These are phyloP conservation scores for Pelargonium myrrhifolium DNA, from an alignment of 441 rosid species.

Conservation along the genomic window DNA sequence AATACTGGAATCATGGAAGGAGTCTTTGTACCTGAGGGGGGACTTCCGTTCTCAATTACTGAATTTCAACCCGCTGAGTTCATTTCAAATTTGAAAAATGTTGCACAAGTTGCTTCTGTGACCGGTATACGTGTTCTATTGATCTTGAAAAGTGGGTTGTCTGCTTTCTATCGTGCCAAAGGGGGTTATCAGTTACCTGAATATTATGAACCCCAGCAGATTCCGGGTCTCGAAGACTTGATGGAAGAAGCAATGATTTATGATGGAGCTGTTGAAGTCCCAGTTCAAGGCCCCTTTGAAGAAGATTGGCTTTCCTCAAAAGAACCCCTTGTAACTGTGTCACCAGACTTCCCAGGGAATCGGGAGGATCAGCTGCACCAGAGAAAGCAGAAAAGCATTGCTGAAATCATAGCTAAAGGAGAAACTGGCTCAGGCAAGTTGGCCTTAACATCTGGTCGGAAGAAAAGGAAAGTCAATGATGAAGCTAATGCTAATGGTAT, in stretches of 20 bases:
- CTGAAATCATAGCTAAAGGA: constrained; percentile 45
- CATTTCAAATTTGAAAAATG: constrained; percentile 34
- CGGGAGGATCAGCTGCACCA: constrained; percentile 33
- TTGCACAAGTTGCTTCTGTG: constrained; percentile 28
- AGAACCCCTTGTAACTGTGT: constrained; percentile 13
- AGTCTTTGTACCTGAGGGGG: constrained; percentile 55
- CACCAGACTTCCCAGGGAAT: constrained; percentile 32
- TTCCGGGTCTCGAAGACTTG: constrained; percentile 59
- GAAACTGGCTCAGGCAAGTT: constrained; percentile 17
- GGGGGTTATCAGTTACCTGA: constrained; percentile 34
- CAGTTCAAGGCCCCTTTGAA: constrained; percentile 33
- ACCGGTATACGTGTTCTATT: constrained; percentile 37
- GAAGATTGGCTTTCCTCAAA: constrained; percentile 37
- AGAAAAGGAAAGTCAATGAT: constrained; percentile 24
- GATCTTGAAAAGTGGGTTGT: constrained; percentile 51
- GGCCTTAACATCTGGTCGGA: constrained; percentile 19
- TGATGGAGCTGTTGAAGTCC: constrained; percentile 22
- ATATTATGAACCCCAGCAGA: constrained; percentile 33
- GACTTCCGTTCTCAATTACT: constrained; percentile 33
- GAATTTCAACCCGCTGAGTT: constrained; percentile 35
- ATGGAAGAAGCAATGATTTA: constrained; percentile 14
- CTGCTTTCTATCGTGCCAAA: constrained; percentile 44
- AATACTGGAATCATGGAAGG: constrained; percentile 65
- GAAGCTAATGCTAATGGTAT: constrained; percentile 16
- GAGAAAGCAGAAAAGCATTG: constrained; percentile 75